phyloP scores from a whole-genome alignment of 352 stramenopile species.

The Globisporangium canariense region DNA sequence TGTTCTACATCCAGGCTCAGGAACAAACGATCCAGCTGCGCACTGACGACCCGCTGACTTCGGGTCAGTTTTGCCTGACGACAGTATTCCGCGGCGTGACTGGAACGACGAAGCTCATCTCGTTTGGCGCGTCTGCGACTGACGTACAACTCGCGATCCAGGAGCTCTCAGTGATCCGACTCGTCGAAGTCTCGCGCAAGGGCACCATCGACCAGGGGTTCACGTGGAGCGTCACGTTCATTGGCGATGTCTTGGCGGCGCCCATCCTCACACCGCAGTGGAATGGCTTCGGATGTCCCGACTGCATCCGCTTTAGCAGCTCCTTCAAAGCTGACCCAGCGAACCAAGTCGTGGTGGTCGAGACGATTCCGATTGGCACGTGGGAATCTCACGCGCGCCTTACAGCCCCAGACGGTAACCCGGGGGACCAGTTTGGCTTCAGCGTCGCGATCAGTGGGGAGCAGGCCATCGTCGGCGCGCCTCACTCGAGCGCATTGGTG shows the following conservation, averaged over 20 bases:
- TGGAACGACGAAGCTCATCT: conserved; percentile 56
- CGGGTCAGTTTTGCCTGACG: conserved; percentile 74
- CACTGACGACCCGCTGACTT: conserved; percentile 55
- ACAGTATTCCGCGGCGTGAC: conserved; percentile 56
- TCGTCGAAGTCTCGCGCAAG: conserved; percentile 76
- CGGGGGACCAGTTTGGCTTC: conserved; percentile 70
- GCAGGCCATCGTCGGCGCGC: conserved; percentile 72
- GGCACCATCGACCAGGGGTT: conserved; percentile 78
- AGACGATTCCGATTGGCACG: conserved; percentile 45
- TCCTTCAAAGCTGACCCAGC: conserved; percentile 46
- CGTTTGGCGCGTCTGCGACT: conserved; percentile 54
- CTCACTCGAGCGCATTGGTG: conserved; percentile 58
- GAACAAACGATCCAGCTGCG: conserved; percentile 59
- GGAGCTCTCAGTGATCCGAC: conserved; percentile 63
- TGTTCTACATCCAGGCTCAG: conserved; percentile 76
- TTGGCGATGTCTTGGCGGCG: conserved; percentile 64
- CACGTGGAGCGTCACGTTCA: conserved; percentile 79
- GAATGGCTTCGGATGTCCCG: conserved; percentile 54
- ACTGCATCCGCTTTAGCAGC: conserved; percentile 77
- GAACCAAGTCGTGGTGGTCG: conserved; percentile 51
- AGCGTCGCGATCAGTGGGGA: conserved; percentile 76
- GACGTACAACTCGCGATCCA: conserved; percentile 84
- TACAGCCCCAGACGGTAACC: conserved; percentile 62
- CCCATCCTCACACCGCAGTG: conserved; percentile 63
- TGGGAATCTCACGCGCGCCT: conserved; percentile 68